Base-by-base conservation (phyloP, 257 asterid species). In the Cordia subcordata region DNA sequence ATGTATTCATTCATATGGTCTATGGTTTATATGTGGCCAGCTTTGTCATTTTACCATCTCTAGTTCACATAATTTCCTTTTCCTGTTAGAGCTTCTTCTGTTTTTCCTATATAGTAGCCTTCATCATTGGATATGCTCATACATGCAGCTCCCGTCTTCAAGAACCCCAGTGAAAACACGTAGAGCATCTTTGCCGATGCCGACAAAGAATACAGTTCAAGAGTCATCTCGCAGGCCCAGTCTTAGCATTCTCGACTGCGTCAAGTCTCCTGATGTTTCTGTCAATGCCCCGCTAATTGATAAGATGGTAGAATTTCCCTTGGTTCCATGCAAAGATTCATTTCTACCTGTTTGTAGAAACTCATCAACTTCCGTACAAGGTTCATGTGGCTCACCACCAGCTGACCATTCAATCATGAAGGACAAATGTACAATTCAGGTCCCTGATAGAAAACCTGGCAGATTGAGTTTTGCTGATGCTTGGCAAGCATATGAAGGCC, bases 271-370 rank as follows among this genome's bases (percentile, higher is more conserved):
- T 51, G 83, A 89, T 71, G 73, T 89, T 72, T 89, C 97, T 16
- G 87, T 89, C 55, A 79, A 89, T 67, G 83, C 94, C 68, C 95
- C 97, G 49, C 86, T 81, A 33, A 72, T 86, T 13, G 97, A 86
- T 68, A 82, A 79, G 85, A 86, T 89, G 94, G 75, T 81, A 50
- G 92, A 89, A 59, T 81, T 77, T 61, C 88, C 94, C 21, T 65
- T 84, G 75, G 84, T n/a, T n/a, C n/a, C n/a, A n/a, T n/a, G n/a
- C n/a, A n/a, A n/a, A n/a, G 83, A 75, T 65, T 59, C 85, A 42
- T 63, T 65, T 44, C 71, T 68, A 50, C 77, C 79, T 27, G 19
- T 65, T 23, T 68, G 65, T 37, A 83, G 73, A 66, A 77, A 66
- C 68, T 77, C 85, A 57, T 72, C 77, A 53, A 65, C 79, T 63